Conservation (phyloP, 768 basidiomycete genomes). For the Multifurca ochricompacta region DNA sequence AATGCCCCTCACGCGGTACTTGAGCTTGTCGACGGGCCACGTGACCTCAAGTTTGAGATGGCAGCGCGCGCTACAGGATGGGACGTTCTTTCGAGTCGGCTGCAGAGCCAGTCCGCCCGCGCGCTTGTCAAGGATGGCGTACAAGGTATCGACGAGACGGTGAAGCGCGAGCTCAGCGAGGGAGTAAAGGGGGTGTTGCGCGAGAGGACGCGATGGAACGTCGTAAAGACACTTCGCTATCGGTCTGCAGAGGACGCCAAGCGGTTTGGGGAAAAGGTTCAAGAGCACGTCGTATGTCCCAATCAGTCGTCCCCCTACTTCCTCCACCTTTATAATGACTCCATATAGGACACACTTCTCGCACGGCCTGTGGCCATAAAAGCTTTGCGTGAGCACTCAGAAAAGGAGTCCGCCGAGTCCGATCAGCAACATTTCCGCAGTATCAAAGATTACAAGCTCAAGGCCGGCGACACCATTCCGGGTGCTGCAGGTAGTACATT, state of each 20-base stretch:
- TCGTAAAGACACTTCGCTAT: slow-evolving; percentile 65
- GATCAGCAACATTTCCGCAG: slow-evolving; percentile 20
- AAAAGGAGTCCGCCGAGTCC: slow-evolving; percentile 5
- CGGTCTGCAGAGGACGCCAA: slow-evolving; percentile 38
- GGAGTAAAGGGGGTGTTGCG: slow-evolving; percentile 40
- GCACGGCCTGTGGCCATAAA: slow-evolving; percentile 20
- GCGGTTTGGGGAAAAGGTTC: slow-evolving; percentile 48
- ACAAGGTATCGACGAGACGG: slow-evolving; percentile 35
- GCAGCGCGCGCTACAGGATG: slow-evolving; percentile 82
- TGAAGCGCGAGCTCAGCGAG: slow-evolving; percentile 40
- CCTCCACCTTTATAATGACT: background rate
- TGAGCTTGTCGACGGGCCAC: slow-evolving; percentile 91
- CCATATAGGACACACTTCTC: slow-evolving; percentile 17
- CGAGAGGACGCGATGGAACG: slow-evolving; percentile 62
- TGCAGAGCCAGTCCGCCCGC: slow-evolving; percentile 38
- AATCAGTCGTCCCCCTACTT: too few species aligned
- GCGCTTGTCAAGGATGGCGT: slow-evolving; percentile 47
- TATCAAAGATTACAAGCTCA: slow-evolving; percentile 20
- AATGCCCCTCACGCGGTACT: slow-evolving; percentile 89
- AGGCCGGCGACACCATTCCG: slow-evolving; percentile 21
- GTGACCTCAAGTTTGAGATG: slow-evolving; percentile 83
- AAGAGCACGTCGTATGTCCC: slow-evolving; percentile 55
- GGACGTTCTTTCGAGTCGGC: slow-evolving; percentile 58
- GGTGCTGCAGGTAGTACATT: slow-evolving; percentile 17
- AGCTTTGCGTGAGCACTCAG: slow-evolving; percentile 6